Evolutionary conservation across 495 filamentous ascomycete species (phyloP), one percentile per base, ranked within the genome.

Genomic region (Talaromyces borbonicus): DNA sequence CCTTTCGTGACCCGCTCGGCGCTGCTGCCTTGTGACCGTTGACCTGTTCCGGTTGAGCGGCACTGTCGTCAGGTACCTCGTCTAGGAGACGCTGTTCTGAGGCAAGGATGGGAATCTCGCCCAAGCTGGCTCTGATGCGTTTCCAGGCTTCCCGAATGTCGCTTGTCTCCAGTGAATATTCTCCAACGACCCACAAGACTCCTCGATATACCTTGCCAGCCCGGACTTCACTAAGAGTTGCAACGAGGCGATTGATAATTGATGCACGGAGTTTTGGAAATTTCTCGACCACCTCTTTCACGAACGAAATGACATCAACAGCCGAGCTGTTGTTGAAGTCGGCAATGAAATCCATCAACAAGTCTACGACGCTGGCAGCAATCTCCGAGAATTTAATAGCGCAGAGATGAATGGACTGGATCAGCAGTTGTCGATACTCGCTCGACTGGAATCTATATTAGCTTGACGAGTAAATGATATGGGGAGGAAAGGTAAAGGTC

Each of bases 381-480:
- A 97, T 87, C 63, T 97, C 93, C 3, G 93, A 96, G 68, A 96
- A 96, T 59, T 92, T 95, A 71, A 99, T 95, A 48, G 93, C 93
- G 61, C 90, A 97, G 58, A 86, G 87, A 64, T 99, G 93, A 57
- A 99, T 97, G 38, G 89, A 87, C 61, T 96, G 88, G 52, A 99
- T 95, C 39, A 99, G 72, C 2, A 97, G 73, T 61, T 92, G 87
- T 51, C 93, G 85, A 62, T 99, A 97, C 62, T 98, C 92, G 68
- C 78, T 86, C 67, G 96, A 97, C 79, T 83, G 44, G 49, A 46
- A 14, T 4, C 45, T 11, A 1, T n/a, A 20, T 38, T 20, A 38
- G 33, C 2, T 8, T 4, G 19, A 20, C 35, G 19, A 38, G 9
- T 15, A 9, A 11, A 15, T 38, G 9, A 36, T n/a, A n/a, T n/a